Conservation (phyloP, 75 land plant genomes). For the Chamaecyparis obtusa region DNA sequence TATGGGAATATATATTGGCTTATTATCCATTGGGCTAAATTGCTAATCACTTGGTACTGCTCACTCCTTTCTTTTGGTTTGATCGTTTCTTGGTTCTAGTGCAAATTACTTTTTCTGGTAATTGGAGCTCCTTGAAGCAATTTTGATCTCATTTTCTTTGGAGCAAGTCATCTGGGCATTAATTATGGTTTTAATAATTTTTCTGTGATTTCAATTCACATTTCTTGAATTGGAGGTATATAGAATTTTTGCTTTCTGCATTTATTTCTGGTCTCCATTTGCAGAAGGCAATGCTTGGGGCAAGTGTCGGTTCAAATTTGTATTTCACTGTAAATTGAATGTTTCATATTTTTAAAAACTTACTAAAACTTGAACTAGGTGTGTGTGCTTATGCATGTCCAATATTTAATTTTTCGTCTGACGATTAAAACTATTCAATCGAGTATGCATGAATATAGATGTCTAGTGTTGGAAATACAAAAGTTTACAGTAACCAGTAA, state of each 20-base stretch:
- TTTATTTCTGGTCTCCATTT: not conserved
- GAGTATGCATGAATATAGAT: not conserved
- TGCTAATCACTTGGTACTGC: not conserved
- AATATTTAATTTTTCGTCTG: not conserved
- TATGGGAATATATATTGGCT: not conserved
- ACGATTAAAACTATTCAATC: not conserved
- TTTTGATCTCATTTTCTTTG: not conserved
- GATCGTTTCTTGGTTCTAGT: not conserved
- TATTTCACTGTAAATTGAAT: not conserved
- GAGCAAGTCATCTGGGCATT: not conserved
- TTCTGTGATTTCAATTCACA: not conserved
- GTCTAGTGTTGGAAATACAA: not conserved
- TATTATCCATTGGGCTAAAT: not conserved
- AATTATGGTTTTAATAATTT: not conserved
- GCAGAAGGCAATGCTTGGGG: not conserved
- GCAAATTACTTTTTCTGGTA: not conserved
- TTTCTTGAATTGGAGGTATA: not conserved
- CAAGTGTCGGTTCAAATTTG: not conserved
- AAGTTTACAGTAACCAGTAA: not conserved
- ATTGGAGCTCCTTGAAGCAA: not conserved
- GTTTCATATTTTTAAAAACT: not conserved
- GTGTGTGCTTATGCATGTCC: not conserved
- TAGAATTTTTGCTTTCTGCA: not conserved
- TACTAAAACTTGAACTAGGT: not conserved
- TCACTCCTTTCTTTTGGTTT: not conserved